Base-by-base conservation (phyloP, 257 asterid species). In the Fraxinus excelsior region DNA sequence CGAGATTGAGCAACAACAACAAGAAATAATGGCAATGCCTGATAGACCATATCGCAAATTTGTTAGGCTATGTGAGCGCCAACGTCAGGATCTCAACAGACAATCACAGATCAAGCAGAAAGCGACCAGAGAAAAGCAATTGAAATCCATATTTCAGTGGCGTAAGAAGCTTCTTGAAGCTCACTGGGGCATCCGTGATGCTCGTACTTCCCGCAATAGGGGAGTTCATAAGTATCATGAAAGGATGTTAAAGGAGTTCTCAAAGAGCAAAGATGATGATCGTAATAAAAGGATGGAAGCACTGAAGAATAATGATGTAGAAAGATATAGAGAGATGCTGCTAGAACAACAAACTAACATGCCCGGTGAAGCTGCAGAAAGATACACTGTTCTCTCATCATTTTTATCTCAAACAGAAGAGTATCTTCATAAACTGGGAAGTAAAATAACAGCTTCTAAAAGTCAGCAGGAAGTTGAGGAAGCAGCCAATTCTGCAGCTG, bases 191-290 rank as follows among this genome's bases (percentile, higher is more conserved):
- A 90, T 93, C 71, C 96, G 99, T 70, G 99, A 96, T 89, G 96
- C 99, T 62, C 94, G 99, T 70, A 92, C 94, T 75, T 96, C 98
- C 46, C 96, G 99, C 67, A 96, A 94, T 79, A 86, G 99, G 82
- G 99, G 99, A 56, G 99, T 96, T 75, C 98, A 96, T 80, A 96
- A 96, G 83, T 96, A 96, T 84, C 99, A 96, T 85, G 99, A 96
- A 70, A 93, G 87, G 84, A 93, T 94, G 96, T 79, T 96, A 83
- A 91, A 97, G 85, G 99, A 96, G 87, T 96, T 94, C 83, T 93
- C 97, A 70, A 96, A 96, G 91, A 91, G 84, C 82, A 92, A 91
- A 79, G 98, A 96, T 81, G 99, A 90, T 72, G 96, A 81, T 79
- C 97, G 93, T 65, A 86, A 87, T 79, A 91, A 94, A 84, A 92